phyloP scores from a whole-genome alignment of 192 early-diverging fungal species.

The Radiomyces spectabilis region DNA sequence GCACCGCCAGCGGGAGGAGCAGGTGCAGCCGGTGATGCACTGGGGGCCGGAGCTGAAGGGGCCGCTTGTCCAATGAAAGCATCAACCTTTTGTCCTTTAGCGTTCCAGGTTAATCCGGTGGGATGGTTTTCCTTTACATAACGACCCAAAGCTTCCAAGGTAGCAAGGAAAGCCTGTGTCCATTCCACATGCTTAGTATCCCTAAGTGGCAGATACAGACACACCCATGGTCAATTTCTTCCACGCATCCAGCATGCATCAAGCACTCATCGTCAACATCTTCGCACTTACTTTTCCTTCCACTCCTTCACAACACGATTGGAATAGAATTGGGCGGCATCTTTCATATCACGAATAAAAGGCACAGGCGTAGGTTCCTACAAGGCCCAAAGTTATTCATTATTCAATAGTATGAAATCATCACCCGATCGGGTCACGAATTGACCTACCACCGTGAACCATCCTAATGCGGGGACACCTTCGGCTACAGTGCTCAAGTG shows the following conservation, averaged over 20 bases:
- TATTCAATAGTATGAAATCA: neutral
- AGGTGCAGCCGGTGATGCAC: conserved; percentile 25
- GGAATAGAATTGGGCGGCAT: conserved; percentile 86
- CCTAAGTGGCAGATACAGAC: conserved; percentile 24
- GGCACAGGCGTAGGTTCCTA: conserved; percentile 83
- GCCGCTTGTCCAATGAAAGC: conserved; percentile 25
- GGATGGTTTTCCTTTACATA: conserved; percentile 89
- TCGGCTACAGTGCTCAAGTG: conserved; percentile 84
- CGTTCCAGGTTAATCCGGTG: conserved; percentile 90
- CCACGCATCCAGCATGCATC: neutral
- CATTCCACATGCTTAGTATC: conserved; percentile 81
- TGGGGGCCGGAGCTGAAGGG: conserved; percentile 12
- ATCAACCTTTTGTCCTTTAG: conserved; percentile 58
- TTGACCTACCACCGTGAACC: conserved; percentile 71
- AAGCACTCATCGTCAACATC: neutral
- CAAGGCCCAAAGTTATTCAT: too few species aligned
- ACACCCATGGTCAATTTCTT: neutral
- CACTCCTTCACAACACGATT: conserved; percentile 86
- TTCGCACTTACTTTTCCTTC: conserved; percentile 69
- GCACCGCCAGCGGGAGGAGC: conserved; percentile 33
- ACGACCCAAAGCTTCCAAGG: conserved; percentile 67
- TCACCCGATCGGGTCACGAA: neutral
- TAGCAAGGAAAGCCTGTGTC: conserved; percentile 61
- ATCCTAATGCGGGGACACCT: conserved; percentile 84
- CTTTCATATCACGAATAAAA: conserved; percentile 82